Evolutionary conservation across 106 monocot genomes (phyloP), one percentile per base, ranked within the genome.

Genomic region (Vanilla planifolia): DNA sequence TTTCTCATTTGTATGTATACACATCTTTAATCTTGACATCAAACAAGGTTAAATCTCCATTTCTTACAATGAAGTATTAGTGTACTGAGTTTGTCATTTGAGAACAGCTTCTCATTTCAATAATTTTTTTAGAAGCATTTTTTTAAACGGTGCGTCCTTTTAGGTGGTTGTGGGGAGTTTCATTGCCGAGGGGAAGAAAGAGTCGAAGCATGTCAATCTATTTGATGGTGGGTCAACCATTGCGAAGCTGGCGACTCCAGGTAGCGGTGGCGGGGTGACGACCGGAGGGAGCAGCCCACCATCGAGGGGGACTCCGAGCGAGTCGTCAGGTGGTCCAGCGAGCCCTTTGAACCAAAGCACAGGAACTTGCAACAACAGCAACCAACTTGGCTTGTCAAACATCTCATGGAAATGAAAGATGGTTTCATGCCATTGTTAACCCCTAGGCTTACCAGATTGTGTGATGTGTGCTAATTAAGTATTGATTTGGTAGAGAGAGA

Each of bases 111-210:
- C 33, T 16, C 19, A 20, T 15, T 45, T 41, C 37, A 2, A 0
- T 24, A 27, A 59, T 37, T 37, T 16, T 26, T 16, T 4, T 27
- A 6, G n/a, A n/a, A n/a, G n/a, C n/a, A n/a, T n/a, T n/a, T n/a
- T n/a, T n/a, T n/a, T n/a, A n/a, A n/a, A n/a, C n/a, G n/a, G n/a
- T n/a, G n/a, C n/a, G 0, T 55, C 33, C 17, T 17, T 56, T 33
- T 83, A 92, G 91, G 80, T 92, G 5, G 83, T 92, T 8, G 80
- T 92, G 26, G 92, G 86, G 10, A 83, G 86, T 51, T 92, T 92
- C 61, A 66, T 75, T 3, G 72, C 74, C 0, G 80, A 92, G 25
- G 80, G 59, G n/a, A 73, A 61, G 19, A 85, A 81, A 59, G 79
- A 85, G 59, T 25, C 63, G 15, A 92, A 79, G 51, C 43, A 34